These are phyloP conservation scores for Asterella californica DNA, from an alignment of 225 moss, liverwort and hornwort genomes.

Conservation along the genomic window DNA sequence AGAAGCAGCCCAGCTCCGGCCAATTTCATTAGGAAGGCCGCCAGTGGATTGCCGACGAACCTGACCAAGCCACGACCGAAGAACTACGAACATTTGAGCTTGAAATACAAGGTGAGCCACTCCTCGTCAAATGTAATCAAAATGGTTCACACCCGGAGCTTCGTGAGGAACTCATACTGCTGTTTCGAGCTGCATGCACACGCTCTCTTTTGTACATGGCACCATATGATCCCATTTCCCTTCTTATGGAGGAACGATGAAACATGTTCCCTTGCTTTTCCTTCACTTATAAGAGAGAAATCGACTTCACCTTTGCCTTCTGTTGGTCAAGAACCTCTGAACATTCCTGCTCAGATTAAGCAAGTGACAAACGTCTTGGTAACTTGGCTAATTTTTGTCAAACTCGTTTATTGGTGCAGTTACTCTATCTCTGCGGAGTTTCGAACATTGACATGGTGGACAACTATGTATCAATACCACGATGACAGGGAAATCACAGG, in stretches of 20 bases:
- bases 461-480: conserved; percentile 37
- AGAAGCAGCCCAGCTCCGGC: conserved; percentile 17
- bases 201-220: neutral
- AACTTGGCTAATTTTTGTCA: neutral
- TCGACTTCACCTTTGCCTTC: neutral
- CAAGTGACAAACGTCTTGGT: neutral
- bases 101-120: conserved; percentile 36
- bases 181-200: neutral
- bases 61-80: conserved; percentile 16
- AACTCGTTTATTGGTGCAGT: conserved; percentile 19
- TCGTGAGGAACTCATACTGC: neutral
- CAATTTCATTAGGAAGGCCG: conserved; percentile 27
- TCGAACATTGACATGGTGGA: conserved; percentile 47
- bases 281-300: neutral
- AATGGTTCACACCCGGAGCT: neutral
- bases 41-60: neutral
- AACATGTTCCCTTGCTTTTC: neutral
- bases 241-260: neutral
- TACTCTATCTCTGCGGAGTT: conserved; percentile 36
- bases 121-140: neutral
- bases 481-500: neutral
- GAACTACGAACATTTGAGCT: conserved; percentile 29
- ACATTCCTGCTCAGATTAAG: neutral
- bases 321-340: no score
- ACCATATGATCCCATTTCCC: neutral